Base-by-base conservation (phyloP, 2,329 filamentous ascomycete species). In the Penicillium fuscoglaucum region DNA sequence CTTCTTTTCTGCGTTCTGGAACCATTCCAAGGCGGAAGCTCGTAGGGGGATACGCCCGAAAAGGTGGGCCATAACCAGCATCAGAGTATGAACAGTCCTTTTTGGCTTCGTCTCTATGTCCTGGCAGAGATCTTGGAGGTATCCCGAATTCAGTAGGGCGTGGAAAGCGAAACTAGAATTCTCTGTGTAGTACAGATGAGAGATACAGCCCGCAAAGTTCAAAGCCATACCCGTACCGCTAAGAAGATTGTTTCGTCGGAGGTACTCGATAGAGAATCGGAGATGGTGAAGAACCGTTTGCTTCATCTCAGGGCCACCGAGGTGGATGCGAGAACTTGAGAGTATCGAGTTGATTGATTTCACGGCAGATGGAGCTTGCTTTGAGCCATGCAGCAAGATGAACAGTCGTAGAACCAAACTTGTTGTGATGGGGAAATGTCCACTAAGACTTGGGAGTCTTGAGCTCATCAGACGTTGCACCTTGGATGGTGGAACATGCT, bases 221-320 rank as follows among this genome's bases (percentile, higher is more conserved):
- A 92, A 74, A 0, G 90, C 89, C 1, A 73, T 77, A 46, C 90
- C 90, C 1, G 75, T 70, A 0, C 77, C 71, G 4, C 84, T 85
- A 9, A 93, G 78, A 0, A 93, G 82, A 44, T 84, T 79, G 64
- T 91, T 87, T 37, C 87, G 80, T 21, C 89, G 83, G 0, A 93
- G 80, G 65, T 91, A 93, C 63, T 93, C 90, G 45, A 93, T 89
- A 0, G 89, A 92, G 72, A 93, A 93, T 4, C 90, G 84, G 7
- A 93, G 73, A 68, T 93, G 89, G 69, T 93, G 90, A 52, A 89
- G 81, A 1, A 91, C 85, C 1, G 89, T 84, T 70, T 87, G 84
- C 66, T 86, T 87, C 51, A 86, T 85, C 43, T 86, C 84, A 2
- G 85, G 80, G 0, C 89, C 88, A 45, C 89, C 89, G 2, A 93